phyloP scores from a whole-genome alignment of 148 eudicot genomes.

The Beta vulgaris region DNA sequence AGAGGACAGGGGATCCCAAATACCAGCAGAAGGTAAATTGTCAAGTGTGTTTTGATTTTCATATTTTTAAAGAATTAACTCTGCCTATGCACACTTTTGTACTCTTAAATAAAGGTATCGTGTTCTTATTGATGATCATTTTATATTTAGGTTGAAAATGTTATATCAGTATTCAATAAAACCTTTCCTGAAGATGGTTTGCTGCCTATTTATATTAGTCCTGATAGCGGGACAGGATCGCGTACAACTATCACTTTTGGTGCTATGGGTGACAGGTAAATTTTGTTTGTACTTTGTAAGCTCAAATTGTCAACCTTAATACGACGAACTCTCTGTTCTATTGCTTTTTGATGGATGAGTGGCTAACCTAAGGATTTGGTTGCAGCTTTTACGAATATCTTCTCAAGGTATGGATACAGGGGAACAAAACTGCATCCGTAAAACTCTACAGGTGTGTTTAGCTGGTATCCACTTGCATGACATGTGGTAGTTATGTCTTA shows the following conservation, averaged over 20 bases:
- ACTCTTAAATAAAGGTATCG: neutral
- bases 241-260: slow-evolving; percentile 92
- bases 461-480: neutral
- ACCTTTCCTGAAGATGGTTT: slow-evolving; percentile 90
- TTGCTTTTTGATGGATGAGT: slow-evolving; percentile 15
- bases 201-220: slow-evolving; percentile 83
- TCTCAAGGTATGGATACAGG: slow-evolving; percentile 98
- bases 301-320: neutral
- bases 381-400: slow-evolving; percentile 98
- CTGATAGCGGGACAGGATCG: slow-evolving; percentile 61
- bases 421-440: slow-evolving; percentile 81
- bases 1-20: slow-evolving; percentile 92
- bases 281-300: neutral
- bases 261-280: slow-evolving; percentile 99
- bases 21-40: slow-evolving; percentile 83
- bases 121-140: slow-evolving; percentile 4
- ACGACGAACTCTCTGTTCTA: neutral
- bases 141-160: slow-evolving; percentile 72
- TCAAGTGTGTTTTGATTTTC: neutral
- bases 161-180: slow-evolving; percentile 70
- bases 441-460: slow-evolving; percentile 79
- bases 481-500: neutral
- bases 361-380: slow-evolving; percentile 14
- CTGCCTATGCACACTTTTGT: neutral
- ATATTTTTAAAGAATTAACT: neutral